Conservation (phyloP, 345 rosid species). For the Crucihimalaya himalaica region DNA sequence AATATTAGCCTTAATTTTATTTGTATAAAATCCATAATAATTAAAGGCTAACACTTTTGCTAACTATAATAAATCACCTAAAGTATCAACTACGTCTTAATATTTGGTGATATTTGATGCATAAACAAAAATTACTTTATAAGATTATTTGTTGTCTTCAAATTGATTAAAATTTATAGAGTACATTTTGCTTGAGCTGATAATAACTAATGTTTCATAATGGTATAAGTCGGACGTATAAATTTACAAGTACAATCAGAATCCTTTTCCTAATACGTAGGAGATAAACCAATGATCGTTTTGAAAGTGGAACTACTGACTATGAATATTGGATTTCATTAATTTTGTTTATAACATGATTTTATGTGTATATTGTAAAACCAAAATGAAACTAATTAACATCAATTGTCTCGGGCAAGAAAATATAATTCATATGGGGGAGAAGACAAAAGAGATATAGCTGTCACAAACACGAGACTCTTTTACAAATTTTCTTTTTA, state of each 20-base stretch:
- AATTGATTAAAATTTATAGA: constrained; percentile 4
- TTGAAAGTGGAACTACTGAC: constrained; percentile 10
- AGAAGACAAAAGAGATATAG: constrained; percentile 40
- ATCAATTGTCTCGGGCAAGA: constrained; percentile 10
- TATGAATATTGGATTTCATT: constrained; percentile 16
- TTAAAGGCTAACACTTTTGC: neutral
- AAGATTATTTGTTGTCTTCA: neutral
- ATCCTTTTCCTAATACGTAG: constrained; percentile 29
- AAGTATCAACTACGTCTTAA: neutral
- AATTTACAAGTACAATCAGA: constrained; percentile 26
- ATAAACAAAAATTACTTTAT: neutral
- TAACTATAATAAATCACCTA: neutral
- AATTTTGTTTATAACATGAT: neutral
- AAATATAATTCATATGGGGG: constrained; percentile 17
- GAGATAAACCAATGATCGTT: constrained; percentile 29
- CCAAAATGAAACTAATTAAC: constrained; percentile 16
- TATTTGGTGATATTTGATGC: neutral
- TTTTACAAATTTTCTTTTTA: constrained; percentile 9
- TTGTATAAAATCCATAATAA: neutral
- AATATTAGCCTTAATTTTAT: neutral
- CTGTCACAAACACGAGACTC: constrained; percentile 45
- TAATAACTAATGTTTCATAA: neutral
- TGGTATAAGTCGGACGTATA: constrained; percentile 9
- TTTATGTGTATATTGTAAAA: constrained; percentile 19
- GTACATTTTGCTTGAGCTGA: neutral